Evolutionary conservation across 441 rosid species (phyloP), one percentile per base, ranked within the genome.

Genomic region (Hypseocharis bilobata): DNA sequence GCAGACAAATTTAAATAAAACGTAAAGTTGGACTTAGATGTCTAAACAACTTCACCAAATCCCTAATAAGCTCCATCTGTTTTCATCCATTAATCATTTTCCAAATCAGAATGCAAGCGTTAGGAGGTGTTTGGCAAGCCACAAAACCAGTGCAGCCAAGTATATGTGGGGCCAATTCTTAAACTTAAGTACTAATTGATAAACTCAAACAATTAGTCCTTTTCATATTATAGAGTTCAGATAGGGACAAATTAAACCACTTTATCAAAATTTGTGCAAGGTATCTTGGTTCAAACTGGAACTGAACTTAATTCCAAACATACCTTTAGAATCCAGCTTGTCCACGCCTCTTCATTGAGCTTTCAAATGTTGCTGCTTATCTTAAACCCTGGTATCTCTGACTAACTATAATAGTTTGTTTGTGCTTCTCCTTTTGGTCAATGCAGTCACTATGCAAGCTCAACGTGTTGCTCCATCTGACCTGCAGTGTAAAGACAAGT

Each of bases 401-500:
- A 8, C 61, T 6, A 45, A 54, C 5, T 36, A 26, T 16, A n/a
- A 61, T 29, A 0, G 56, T 63, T 47, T 3, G 11, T 58, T 56
- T 42, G 19, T n/a, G 4, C 36, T 63, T 56, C 19, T 20, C 42
- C 22, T 47, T 54, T 45, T 66, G 64, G 45, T 16, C 25, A 55
- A 38, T 64, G 69, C 54, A 85, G 89, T 85, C 62, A 78, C 71
- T 0, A 81, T 83, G 89, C 85, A 75, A 72, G 81, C 82, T 66
- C 85, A 73, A 77, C 74, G 26, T 60, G 64, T 27, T 38, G 79
- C 77, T 65, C 83, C 86, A 16, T 79, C 73, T 27, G 80, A 81
- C 70, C 60, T 83, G 73, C 72, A 69, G 42, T 79, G 89, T 77
- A 81, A 80, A 74, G 89, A 85, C 79, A 85, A 85, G 74, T 85